phyloP scores from a whole-genome alignment of 176 grass and related monocot genomes.

The Lolium rigidum region DNA sequence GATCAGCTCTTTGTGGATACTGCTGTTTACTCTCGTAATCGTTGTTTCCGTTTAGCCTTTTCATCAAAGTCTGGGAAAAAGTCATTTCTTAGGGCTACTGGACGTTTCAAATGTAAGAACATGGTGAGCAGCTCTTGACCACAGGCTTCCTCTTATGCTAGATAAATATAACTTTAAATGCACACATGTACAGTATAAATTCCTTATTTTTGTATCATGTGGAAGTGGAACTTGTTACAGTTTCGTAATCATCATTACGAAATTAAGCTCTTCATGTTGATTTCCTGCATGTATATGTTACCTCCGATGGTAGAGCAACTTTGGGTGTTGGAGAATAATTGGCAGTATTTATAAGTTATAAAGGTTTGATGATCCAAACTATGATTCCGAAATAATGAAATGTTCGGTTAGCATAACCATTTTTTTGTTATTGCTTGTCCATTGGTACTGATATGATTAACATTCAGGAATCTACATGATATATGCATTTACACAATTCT shows the following conservation, averaged over 20 bases:
- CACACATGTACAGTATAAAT: conserved; percentile 3
- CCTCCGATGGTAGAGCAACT: background rate
- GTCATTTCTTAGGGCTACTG: conserved; percentile 77
- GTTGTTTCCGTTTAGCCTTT: conserved; percentile 88
- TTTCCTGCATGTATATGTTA: background rate
- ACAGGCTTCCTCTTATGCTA: conserved; percentile 33
- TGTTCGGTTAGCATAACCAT: background rate
- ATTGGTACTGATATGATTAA: background rate
- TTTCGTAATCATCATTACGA: too few relatives aligned
- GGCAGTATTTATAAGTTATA: background rate
- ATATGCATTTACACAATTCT: too few relatives aligned
- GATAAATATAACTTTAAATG: background rate
- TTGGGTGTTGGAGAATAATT: background rate
- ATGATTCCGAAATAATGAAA: background rate
- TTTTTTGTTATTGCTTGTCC: background rate
- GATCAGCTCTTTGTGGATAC: conserved; percentile 79
- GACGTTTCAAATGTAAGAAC: conserved; percentile 85
- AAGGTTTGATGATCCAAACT: background rate
- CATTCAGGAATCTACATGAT: too few relatives aligned
- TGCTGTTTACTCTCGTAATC: conserved; percentile 92
- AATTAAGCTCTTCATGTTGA: background rate
- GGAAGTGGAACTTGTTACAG: background rate
- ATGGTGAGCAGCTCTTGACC: conserved; percentile 70
- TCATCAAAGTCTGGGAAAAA: conserved; percentile 95
- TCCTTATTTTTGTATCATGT: background rate